These are phyloP conservation scores for Pichia occidentalis DNA, from an alignment of 805 yeast species.

Conservation along the genomic window DNA sequence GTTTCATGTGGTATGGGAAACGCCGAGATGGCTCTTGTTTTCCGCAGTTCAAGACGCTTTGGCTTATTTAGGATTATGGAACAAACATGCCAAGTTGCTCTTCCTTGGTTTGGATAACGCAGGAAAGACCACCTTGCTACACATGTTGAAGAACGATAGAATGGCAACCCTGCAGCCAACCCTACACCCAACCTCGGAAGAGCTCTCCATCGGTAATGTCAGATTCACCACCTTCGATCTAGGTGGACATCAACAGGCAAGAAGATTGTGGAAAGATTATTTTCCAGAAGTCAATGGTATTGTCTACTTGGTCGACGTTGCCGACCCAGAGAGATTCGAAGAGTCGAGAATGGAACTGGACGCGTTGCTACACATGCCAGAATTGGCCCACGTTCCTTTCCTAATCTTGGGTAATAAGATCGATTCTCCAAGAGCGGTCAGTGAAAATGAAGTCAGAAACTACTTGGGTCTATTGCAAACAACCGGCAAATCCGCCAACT, in stretches of 20 bases:
- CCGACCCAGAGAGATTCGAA: slow-evolving; percentile 90
- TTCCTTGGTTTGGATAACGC: slow-evolving; percentile 97
- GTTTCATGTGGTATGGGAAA: too few relatives aligned
- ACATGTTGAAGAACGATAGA: slow-evolving; percentile 89
- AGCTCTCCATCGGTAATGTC: slow-evolving; percentile 91
- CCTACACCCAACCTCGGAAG: slow-evolving; percentile 97
- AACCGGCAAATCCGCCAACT: slow-evolving; percentile 80
- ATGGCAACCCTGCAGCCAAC: slow-evolving; percentile 97
- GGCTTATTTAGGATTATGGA: slow-evolving; percentile 76
- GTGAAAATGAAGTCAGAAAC: slow-evolving; percentile 88
- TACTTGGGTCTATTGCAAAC: slow-evolving; percentile 83
- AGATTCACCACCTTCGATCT: slow-evolving; percentile 96
- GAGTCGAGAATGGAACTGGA: slow-evolving; percentile 95
- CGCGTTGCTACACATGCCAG: slow-evolving; percentile 87
- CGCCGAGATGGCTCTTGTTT: too few relatives aligned
- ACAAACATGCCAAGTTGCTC: slow-evolving; percentile 92
- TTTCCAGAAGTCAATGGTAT: slow-evolving; percentile 99
- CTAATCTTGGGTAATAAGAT: slow-evolving; percentile 94
- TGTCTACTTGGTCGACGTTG: slow-evolving; percentile 93
- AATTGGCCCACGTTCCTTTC: slow-evolving; percentile 83
- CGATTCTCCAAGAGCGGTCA: slow-evolving; percentile 88
- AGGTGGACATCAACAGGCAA: slow-evolving; percentile 98
- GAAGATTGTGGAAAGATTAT: slow-evolving; percentile 98
- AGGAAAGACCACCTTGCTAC: slow-evolving; percentile 87
- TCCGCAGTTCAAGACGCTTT: slow-evolving; percentile 60